Evolutionary conservation across 805 yeast genomes (phyloP).

Genomic region (Candida coleopterorum): DNA sequence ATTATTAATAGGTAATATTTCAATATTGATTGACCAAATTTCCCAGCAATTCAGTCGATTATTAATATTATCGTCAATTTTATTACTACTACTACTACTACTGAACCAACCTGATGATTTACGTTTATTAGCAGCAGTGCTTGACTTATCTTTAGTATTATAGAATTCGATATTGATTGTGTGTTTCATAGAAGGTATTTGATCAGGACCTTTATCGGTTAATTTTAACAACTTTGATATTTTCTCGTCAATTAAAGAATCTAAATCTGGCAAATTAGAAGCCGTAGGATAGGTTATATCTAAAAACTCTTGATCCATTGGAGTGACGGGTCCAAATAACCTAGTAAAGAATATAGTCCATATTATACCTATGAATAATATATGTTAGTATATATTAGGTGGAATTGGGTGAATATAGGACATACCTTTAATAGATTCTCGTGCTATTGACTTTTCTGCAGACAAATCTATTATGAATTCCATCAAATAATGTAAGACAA

Average conservation of each 20-base stretch:
- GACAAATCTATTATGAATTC: constrained; percentile 44
- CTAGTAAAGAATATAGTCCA: constrained; percentile 68
- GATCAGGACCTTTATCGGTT: constrained; percentile 14
- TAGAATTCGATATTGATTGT: constrained; percentile 35
- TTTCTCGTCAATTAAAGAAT: constrained; percentile 34
- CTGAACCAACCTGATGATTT: constrained; percentile 57
- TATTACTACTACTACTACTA: constrained; percentile 11
- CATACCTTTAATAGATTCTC: constrained; percentile 53
- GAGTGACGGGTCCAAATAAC: constrained; percentile 59
- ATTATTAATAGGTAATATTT: constrained; percentile 32
- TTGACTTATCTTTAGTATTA: constrained; percentile 18
- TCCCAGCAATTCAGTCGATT: constrained; percentile 47
- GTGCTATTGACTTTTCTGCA: constrained; percentile 49
- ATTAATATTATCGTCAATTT: constrained; percentile 2
- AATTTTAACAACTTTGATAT: constrained; percentile 27
- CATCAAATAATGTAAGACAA: no score
- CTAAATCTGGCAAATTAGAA: constrained; percentile 45
- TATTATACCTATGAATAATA: constrained; percentile 47
- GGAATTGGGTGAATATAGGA: no score
- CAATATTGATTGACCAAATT: constrained; percentile 56
- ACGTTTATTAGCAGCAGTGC: constrained; percentile 12
- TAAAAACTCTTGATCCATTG: constrained; percentile 50
- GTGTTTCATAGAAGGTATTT: constrained; percentile 15
- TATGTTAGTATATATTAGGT: no score
- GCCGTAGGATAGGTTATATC: constrained; percentile 57